Conservation (phyloP, 108 stramenopile genomes). For the Fragilaria crotonensis region DNA sequence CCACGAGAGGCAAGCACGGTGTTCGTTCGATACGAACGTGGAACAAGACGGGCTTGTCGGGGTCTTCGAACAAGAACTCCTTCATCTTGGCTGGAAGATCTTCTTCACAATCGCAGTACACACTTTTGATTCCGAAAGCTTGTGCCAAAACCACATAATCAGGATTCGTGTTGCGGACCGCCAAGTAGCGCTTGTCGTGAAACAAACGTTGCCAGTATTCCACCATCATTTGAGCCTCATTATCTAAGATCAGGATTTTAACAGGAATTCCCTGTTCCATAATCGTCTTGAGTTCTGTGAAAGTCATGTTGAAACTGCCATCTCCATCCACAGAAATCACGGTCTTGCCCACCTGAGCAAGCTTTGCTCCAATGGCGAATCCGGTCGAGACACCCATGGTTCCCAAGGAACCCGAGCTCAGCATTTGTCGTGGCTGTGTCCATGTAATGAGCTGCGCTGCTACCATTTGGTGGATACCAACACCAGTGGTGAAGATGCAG, state of each 20-base stretch:
- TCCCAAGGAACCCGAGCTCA: constrained; percentile 80
- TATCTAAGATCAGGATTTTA: constrained; percentile 87
- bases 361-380: constrained; percentile 83
- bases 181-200: constrained; percentile 81
- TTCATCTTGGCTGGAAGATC: constrained; percentile 73
- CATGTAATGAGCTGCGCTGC: constrained; percentile 91
- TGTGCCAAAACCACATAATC: constrained; percentile 67
- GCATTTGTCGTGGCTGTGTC: constrained; percentile 88
- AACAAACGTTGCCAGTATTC: constrained; percentile 92
- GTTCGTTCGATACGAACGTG: constrained; percentile 82
- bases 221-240: constrained; percentile 92
- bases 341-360: constrained; percentile 75
- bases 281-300: constrained; percentile 87
- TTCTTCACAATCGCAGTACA: constrained; percentile 67
- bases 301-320: constrained; percentile 90
- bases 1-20: constrained; percentile 81
- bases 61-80: constrained; percentile 76
- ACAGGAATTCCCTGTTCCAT: constrained; percentile 78
- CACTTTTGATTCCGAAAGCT: constrained; percentile 71
- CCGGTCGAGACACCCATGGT: constrained; percentile 89
- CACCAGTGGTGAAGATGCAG: constrained; percentile 79
- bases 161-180: constrained; percentile 79
- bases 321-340: constrained; percentile 85
- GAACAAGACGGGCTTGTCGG: constrained; percentile 86
- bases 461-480: constrained; percentile 91